phyloP scores from a whole-genome alignment of 768 basidiomycete species.

The Kockovaella imperatae region DNA sequence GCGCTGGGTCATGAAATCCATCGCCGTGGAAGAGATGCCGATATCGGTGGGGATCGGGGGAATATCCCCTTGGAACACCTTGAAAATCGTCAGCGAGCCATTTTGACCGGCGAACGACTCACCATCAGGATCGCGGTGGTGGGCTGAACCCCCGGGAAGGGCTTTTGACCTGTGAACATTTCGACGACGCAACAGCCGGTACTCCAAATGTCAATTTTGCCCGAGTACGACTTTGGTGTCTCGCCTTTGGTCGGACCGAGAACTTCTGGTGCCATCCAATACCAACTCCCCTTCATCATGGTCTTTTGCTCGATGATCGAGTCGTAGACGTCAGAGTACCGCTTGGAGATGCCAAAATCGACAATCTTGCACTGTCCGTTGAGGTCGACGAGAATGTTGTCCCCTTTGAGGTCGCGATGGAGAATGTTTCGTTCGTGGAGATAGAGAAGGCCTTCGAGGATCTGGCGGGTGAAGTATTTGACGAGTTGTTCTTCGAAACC shows the following conservation, averaged over 20 bases:
- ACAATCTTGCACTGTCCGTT: slow-evolving; percentile 92
- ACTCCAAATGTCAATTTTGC: slow-evolving; percentile 93
- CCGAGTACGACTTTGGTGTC: slow-evolving; percentile 79
- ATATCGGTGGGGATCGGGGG: slow-evolving; percentile 87
- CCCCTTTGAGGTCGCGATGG: slow-evolving; percentile 93
- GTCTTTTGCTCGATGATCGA: slow-evolving; percentile 66
- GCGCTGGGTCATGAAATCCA: slow-evolving; percentile 69
- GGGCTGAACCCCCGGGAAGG: slow-evolving; percentile 80
- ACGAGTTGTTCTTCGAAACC: slow-evolving; percentile 87
- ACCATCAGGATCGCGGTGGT: slow-evolving; percentile 95
- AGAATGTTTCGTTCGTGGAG: slow-evolving; percentile 85
- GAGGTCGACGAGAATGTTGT: slow-evolving; percentile 93
- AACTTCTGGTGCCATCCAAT: slow-evolving; percentile 99
- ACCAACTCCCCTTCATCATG: slow-evolving; percentile 94
- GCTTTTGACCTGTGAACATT: slow-evolving; percentile 96
- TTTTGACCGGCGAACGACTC: slow-evolving; percentile 18
- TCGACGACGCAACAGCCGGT: slow-evolving; percentile 96
- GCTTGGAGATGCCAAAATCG: slow-evolving; percentile 89
- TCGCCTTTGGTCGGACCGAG: slow-evolving; percentile 63
- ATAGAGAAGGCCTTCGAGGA: slow-evolving; percentile 83
- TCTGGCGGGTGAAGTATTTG: slow-evolving; percentile 85
- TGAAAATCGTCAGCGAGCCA: neutral
- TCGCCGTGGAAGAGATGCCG: slow-evolving; percentile 61
- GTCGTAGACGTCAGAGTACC: slow-evolving; percentile 50
- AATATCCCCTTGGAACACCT: slow-evolving; percentile 77